Evolutionary conservation across 345 rosid genomes (phyloP).

Genomic region (Rhizophora apiculata): DNA sequence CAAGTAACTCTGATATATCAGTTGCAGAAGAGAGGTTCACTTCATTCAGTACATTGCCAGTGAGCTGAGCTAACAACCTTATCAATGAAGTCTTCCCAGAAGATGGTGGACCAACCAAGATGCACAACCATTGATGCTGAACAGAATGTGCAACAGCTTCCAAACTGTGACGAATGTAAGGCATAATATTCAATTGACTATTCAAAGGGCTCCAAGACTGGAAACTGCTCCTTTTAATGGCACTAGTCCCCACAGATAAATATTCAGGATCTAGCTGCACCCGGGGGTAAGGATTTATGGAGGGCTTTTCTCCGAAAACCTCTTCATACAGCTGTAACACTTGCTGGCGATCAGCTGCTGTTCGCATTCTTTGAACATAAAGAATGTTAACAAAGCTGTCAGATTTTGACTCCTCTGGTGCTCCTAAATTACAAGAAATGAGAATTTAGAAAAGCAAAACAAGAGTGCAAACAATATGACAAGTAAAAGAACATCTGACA

Average conservation of each 20-base stretch:
- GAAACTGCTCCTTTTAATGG: conserved; percentile 53
- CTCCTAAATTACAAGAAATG: conserved; percentile 38
- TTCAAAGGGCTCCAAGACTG: conserved; percentile 33
- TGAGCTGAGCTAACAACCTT: conserved; percentile 71
- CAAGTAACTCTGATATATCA: conserved; percentile 91
- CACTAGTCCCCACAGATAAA: conserved; percentile 62
- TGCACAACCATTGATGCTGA: conserved; percentile 76
- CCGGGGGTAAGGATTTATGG: conserved; percentile 72
- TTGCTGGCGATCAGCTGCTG: conserved; percentile 72
- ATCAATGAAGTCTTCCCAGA: conserved; percentile 92
- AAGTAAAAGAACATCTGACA: conserved; percentile 6
- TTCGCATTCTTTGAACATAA: conserved; percentile 93
- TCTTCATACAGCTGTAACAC: conserved; percentile 66
- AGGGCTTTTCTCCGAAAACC: conserved; percentile 58
- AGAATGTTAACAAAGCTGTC: conserved; percentile 71
- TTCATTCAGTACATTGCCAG: conserved; percentile 74
- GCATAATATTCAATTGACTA: conserved; percentile 60
- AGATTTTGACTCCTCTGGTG: conserved; percentile 27
- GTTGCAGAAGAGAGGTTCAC: conserved; percentile 84
- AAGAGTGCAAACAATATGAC: background rate
- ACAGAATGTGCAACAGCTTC: conserved; percentile 86
- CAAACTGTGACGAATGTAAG: conserved; percentile 69
- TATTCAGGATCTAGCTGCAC: conserved; percentile 61
- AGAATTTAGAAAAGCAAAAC: conserved; percentile 9
- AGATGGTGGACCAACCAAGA: conserved; percentile 83